Evolutionary conservation across 306 rosid genomes (phyloP).

Genomic region (Styphnolobium japonicum): DNA sequence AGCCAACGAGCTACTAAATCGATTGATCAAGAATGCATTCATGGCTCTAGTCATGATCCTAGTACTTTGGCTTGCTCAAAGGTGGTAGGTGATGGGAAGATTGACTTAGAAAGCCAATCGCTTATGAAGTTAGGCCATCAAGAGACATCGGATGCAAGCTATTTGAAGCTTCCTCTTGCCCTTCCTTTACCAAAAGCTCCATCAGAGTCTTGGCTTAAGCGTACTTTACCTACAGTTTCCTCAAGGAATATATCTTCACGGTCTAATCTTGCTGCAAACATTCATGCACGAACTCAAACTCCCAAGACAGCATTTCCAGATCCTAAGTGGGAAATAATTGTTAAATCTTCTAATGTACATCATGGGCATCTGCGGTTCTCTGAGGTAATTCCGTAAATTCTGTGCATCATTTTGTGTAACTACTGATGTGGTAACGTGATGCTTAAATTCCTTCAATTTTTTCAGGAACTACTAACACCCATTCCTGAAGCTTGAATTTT

Average conservation of each 20-base stretch:
- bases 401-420: slow-evolving; percentile 10
- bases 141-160: slow-evolving; percentile 17
- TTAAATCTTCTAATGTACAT: slow-evolving; percentile 49
- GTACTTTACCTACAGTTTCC: slow-evolving; percentile 64
- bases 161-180: slow-evolving; percentile 46
- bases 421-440: slow-evolving; percentile 2
- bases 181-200: slow-evolving; percentile 86
- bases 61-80: slow-evolving; percentile 32
- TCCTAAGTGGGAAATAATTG: slow-evolving; percentile 60
- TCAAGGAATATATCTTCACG: slow-evolving; percentile 42
- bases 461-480: slow-evolving; percentile 60
- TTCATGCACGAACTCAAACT: slow-evolving; percentile 25
- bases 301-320: slow-evolving; percentile 29
- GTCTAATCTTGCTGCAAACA: slow-evolving; percentile 36
- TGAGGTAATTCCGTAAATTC: slow-evolving; percentile 53
- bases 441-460: slow-evolving; percentile 27
- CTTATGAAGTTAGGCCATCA: slow-evolving; percentile 23
- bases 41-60: slow-evolving; percentile 18
- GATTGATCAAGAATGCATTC: slow-evolving; percentile 18
- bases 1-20: slow-evolving; percentile 22
- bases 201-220: slow-evolving; percentile 91
- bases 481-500: slow-evolving; percentile 74
- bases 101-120: slow-evolving; percentile 24
- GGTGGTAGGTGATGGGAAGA: slow-evolving; percentile 20
- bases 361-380: slow-evolving; percentile 48